Conservation (phyloP, 2,329 filamentous ascomycete species). For the Ilyonectria destructans region DNA sequence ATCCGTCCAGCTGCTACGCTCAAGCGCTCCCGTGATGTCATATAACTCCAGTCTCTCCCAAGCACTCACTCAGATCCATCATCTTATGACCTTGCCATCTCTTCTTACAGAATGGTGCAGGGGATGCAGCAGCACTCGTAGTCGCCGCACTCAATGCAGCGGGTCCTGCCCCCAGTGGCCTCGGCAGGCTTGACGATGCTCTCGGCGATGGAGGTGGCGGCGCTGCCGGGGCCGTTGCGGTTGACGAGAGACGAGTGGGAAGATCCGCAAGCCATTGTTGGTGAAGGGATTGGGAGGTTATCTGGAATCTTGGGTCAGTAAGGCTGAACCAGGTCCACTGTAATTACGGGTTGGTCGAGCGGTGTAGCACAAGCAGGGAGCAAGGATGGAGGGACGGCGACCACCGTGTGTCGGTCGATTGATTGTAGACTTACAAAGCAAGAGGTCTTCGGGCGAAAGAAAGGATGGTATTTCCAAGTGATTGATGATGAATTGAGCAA, state of each 20-base stretch:
- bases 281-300: not conserved
- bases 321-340: not conserved
- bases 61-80: not conserved
- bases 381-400: not conserved
- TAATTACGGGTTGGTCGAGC: not conserved
- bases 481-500: not conserved
- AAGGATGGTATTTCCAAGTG: not conserved
- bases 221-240: constrained; percentile 64
- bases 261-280: constrained; percentile 47
- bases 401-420: no score
- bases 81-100: not conserved
- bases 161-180: constrained; percentile 57
- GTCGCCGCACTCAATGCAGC: constrained; percentile 50
- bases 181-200: constrained; percentile 67
- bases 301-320: not conserved
- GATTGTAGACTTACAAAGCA: not conserved
- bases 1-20: not conserved
- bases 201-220: constrained; percentile 65
- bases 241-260: constrained; percentile 43
- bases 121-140: constrained; percentile 70
- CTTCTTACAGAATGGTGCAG: constrained; percentile 65
- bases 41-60: not conserved
- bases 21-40: not conserved
- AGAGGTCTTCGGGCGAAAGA: not conserved
- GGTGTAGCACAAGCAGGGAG: no score